Evolutionary conservation across 2,329 filamentous ascomycete species (phyloP).

Genomic region (Arthrobotrys musiformis): DNA sequence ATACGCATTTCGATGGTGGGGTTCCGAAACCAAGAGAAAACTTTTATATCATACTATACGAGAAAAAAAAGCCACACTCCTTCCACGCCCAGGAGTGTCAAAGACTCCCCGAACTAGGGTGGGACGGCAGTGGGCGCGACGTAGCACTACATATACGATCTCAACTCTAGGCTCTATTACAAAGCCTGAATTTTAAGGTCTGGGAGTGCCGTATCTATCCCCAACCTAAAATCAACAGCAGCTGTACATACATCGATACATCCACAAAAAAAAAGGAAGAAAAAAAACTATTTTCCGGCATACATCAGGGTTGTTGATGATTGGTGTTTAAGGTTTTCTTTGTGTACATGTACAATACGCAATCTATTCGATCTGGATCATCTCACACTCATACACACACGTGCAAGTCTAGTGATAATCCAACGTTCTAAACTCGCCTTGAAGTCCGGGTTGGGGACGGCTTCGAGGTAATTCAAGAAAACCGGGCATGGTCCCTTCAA

Average conservation of each 20-base stretch:
- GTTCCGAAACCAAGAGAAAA: neutral
- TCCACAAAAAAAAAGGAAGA: neutral
- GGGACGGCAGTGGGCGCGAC: neutral
- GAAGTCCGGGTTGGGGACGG: too few relatives aligned
- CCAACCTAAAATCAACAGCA: neutral
- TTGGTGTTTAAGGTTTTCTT: conserved; percentile 25
- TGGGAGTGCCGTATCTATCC: neutral
- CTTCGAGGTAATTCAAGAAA: too few relatives aligned
- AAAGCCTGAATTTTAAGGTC: neutral
- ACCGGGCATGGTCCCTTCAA: too few relatives aligned
- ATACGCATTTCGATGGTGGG: neutral
- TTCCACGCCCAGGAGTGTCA: neutral
- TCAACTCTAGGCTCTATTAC: conserved; percentile 41
- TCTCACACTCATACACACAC: too few relatives aligned
- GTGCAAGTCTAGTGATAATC: too few relatives aligned
- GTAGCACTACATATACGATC: conserved; percentile 22
- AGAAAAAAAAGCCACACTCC: neutral
- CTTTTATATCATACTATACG: neutral
- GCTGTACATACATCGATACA: conserved; percentile 22
- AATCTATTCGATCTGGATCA: conserved; percentile 2
- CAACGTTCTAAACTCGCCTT: too few relatives aligned
- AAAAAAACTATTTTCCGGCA: neutral
- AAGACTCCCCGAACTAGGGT: neutral
- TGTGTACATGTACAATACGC: conserved; percentile 27
- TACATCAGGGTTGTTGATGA: neutral